Base-by-base conservation (phyloP, 1,139 yeast genomes). In the Fermentozyma sake region DNA sequence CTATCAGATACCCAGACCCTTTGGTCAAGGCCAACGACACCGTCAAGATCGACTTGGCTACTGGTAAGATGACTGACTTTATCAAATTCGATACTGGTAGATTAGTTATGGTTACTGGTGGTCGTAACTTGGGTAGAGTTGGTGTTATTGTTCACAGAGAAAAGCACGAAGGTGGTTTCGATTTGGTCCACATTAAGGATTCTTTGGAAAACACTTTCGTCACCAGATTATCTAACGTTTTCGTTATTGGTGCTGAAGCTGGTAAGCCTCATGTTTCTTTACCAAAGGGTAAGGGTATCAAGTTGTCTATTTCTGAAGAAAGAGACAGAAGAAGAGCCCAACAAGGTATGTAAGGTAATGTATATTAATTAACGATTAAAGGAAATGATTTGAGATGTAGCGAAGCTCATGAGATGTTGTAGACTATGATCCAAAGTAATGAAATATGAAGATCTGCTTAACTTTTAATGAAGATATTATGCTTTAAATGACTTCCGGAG, bases 261-360 rank as follows among this genome's bases (percentile, higher is more conserved):
- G 84, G 89, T 71, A 89, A 87, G 76, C 96, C 97, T 61, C 78
- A 79, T 79, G 80, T 91, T 65, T 86, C 96, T 44, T 79, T 91
- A 70, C 98, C 98, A 79, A 91, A 87, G 89, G 97, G 97, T 77
- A 91, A 91, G 82, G 98, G 98, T 84, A 84, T 91, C 70, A 91
- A 89, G 79, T 82, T 91, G 65, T 70, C 95, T 58, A 87, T 89
- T 67, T 76, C 97, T 61, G 98, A 91, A 76, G 98, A 91, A 81
- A 89, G 98, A 78, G 98, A 91, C 89, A 83, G 95, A 81, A 81
- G 85, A 77, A 80, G 93, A 79, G 82, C 86, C 59, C 82, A 78
- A 68, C 65, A 44, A 32, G 70, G 69, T 49, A 58, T 65, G 55
- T 61, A 59, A 58, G 40, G 12, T 6, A 10, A 19, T 19, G 10